Percentiles rank a stretch among this genome's conserved stretches.
phyloP scores from a whole-genome alignment of 345 rosid genomes.

The Gossypium ekmanianum region DNA sequence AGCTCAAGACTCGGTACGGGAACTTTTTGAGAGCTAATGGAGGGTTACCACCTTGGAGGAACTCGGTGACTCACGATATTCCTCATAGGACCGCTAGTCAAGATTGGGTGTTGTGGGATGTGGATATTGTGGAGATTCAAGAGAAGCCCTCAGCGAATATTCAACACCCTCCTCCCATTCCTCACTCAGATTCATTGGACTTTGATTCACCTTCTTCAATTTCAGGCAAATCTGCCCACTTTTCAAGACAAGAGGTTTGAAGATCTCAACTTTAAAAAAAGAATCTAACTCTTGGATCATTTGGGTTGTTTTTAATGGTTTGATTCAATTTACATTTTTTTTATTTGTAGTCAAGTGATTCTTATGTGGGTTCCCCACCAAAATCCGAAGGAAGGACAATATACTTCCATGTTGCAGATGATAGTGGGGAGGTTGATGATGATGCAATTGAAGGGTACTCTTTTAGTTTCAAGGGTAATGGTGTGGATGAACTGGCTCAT shows the following conservation, averaged over 20 bases:
- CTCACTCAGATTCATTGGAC: constrained; percentile 39
- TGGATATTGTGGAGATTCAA: constrained; percentile 54
- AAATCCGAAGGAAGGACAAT: constrained; percentile 81
- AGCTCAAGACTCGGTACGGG: constrained; percentile 60
- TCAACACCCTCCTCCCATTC: constrained; percentile 20
- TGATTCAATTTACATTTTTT: constrained; percentile 33
- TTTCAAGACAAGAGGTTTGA: constrained; percentile 67
- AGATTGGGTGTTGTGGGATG: constrained; percentile 68
- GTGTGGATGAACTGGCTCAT: constrained; percentile 64
- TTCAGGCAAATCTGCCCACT: constrained; percentile 39
- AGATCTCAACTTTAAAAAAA: neutral
- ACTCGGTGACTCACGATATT: constrained; percentile 70
- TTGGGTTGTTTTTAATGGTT: constrained; percentile 38
- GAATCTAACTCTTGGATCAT: neutral
- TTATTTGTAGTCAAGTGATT: constrained; percentile 57
- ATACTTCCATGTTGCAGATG: constrained; percentile 75
- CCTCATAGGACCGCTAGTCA: constrained; percentile 62
- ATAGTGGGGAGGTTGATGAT: constrained; percentile 67
- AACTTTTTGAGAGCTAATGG: constrained; percentile 68
- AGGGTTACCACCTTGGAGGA: constrained; percentile 71
- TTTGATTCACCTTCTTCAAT: constrained; percentile 46
- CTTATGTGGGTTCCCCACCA: constrained; percentile 56
- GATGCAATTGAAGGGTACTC: constrained; percentile 51
- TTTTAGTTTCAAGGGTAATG: constrained; percentile 70
- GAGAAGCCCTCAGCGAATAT: constrained; percentile 27